A percentile compares a stretch with the other conserved stretches of the same genome.
Conservation (phyloP, 176 grass and related monocot species). For the Bolboschoenus planiculmis region DNA sequence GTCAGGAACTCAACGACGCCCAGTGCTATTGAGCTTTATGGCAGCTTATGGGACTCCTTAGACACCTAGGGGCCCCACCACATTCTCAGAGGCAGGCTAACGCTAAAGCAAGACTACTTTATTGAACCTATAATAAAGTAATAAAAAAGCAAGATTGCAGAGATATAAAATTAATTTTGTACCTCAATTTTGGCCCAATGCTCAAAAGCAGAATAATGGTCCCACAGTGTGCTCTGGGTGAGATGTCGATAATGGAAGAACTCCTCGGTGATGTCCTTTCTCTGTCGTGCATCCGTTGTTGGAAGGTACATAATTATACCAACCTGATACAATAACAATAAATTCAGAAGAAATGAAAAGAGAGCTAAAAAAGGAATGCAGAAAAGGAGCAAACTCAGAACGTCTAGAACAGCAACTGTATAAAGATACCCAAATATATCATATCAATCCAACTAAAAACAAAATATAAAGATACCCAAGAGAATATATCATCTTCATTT, state of each 20-base stretch:
- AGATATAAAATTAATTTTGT: conserved; percentile 3
- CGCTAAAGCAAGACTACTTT: not conserved
- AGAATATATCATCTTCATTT: conserved; percentile 77
- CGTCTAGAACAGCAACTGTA: not conserved
- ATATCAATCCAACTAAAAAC: conserved; percentile 20
- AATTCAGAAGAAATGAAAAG: not conserved
- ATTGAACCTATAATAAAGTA: not conserved
- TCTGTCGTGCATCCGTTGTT: conserved; percentile 67
- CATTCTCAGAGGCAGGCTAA: not conserved
- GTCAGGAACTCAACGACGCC: not conserved
- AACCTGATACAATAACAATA: conserved; percentile 44
- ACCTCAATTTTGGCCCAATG: conserved; percentile 99
- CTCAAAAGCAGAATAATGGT: conserved; percentile 80
- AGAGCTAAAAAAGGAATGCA: not conserved
- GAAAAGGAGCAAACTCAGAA: not conserved
- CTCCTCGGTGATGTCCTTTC: conserved; percentile 88
- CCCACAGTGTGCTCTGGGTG: conserved; percentile 54
- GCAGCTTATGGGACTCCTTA: not conserved
- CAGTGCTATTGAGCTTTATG: not conserved
- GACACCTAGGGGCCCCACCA: not conserved
- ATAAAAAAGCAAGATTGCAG: not conserved
- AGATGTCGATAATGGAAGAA: conserved; percentile 80
- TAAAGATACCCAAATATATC: too few relatives aligned
- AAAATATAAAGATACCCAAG: conserved; percentile 58
- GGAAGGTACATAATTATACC: conserved; percentile 97